phyloP scores from a whole-genome alignment of 345 rosid species.

The Fremontodendron californicum region DNA sequence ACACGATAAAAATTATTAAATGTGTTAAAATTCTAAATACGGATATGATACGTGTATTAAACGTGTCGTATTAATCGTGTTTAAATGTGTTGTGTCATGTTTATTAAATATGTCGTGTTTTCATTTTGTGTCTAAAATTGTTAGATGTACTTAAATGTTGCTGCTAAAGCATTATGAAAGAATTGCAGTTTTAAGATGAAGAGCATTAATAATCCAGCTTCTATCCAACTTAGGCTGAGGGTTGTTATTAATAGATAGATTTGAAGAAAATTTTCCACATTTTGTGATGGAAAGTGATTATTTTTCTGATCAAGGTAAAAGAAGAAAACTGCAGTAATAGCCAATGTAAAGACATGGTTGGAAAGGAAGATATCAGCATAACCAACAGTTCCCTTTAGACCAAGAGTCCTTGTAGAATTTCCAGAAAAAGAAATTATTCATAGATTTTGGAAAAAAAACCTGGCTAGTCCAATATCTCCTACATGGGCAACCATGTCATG shows the following conservation, averaged over 20 bases:
- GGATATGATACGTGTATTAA: too few relatives aligned
- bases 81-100: too few relatives aligned
- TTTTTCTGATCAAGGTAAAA: too few relatives aligned
- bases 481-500: constrained; percentile 22
- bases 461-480: constrained; percentile 31
- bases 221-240: not conserved
- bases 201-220: not conserved
- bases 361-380: constrained; percentile 17
- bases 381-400: constrained; percentile 35
- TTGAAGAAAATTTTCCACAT: too few relatives aligned
- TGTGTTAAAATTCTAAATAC: too few relatives aligned
- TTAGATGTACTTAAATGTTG: not conserved
- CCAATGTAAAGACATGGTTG: too few relatives aligned
- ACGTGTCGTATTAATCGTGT: too few relatives aligned
- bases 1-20: too few relatives aligned
- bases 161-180: not conserved
- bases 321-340: too few relatives aligned
- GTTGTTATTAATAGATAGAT: not conserved
- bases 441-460: constrained; percentile 14
- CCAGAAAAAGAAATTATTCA: not conserved
- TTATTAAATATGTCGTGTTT: too few relatives aligned
- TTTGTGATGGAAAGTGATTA: too few relatives aligned
- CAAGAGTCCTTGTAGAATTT: constrained; percentile 27
- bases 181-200: not conserved
- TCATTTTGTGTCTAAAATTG: too few relatives aligned